Evolutionary conservation across 257 asterid genomes (phyloP).

Genomic region (Nicotiana tomentosiformis): DNA sequence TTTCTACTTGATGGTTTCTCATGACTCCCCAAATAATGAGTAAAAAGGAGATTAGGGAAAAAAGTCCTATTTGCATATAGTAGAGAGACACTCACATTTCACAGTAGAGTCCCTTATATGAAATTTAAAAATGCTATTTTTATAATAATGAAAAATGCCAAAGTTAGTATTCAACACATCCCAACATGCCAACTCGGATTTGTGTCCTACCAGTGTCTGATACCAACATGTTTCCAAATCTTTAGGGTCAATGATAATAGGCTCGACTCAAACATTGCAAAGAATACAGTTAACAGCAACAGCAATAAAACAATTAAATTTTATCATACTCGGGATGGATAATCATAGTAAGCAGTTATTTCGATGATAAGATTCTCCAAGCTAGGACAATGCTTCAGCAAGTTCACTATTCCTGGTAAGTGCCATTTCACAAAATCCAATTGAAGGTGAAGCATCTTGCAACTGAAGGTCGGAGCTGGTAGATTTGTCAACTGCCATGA

Average conservation of each 20-base stretch:
- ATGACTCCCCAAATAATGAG: background rate
- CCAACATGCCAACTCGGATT: background rate
- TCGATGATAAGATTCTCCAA: conserved; percentile 14
- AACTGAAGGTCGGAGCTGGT: too few relatives aligned
- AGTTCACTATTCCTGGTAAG: too few relatives aligned
- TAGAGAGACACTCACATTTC: background rate
- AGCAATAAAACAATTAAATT: background rate
- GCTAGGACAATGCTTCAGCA: conserved; percentile 7
- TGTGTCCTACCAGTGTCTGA: background rate
- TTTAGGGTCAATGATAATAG: background rate
- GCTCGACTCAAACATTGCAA: background rate
- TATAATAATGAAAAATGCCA: background rate
- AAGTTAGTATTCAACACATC: background rate
- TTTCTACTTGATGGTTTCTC: background rate
- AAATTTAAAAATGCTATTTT: background rate
- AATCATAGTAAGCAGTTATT: conserved; percentile 6
- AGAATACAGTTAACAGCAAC: background rate
- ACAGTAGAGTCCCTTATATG: background rate
- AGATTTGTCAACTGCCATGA: too few relatives aligned
- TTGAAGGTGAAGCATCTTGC: too few relatives aligned
- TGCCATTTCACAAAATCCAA: too few relatives aligned
- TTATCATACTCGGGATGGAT: background rate
- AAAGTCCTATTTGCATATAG: background rate
- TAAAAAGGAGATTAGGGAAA: background rate
- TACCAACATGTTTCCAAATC: background rate